phyloP scores from a whole-genome alignment of 768 basidiomycete genomes.

The Crucibulum laeve region DNA sequence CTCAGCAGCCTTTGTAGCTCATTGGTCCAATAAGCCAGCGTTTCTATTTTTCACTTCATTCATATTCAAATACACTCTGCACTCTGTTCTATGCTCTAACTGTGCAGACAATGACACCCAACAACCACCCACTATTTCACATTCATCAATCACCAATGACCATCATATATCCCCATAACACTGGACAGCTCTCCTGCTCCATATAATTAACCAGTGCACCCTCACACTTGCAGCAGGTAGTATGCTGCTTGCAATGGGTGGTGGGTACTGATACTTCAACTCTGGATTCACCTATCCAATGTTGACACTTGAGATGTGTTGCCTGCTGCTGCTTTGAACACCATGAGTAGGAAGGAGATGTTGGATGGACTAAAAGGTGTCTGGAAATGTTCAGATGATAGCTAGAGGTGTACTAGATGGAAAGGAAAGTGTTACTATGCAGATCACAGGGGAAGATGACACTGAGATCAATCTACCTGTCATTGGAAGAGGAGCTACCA shows the following conservation, averaged over 20 bases:
- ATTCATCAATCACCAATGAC: too few relatives aligned
- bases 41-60: too few relatives aligned
- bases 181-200: constrained; percentile 30
- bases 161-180: too few relatives aligned
- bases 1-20: too few relatives aligned
- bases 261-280: constrained; percentile 69
- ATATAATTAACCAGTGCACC: constrained; percentile 51
- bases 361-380: constrained; percentile 51
- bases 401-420: constrained; percentile 30
- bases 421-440: neutral
- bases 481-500: constrained; percentile 94
- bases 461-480: constrained; percentile 76
- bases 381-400: too few relatives aligned
- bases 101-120: too few relatives aligned
- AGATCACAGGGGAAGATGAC: neutral
- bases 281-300: constrained; percentile 66
- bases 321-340: constrained; percentile 76
- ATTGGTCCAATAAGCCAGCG: too few relatives aligned
- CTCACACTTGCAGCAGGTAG: constrained; percentile 50
- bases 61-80: too few relatives aligned
- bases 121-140: too few relatives aligned
- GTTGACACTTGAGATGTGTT: constrained; percentile 60
- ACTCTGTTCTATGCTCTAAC: too few relatives aligned
- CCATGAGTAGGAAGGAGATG: constrained; percentile 72
- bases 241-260: constrained; percentile 46